Base-by-base conservation (phyloP, 2,329 filamentous ascomycete genomes). In the Microthyrium microscopicum region DNA sequence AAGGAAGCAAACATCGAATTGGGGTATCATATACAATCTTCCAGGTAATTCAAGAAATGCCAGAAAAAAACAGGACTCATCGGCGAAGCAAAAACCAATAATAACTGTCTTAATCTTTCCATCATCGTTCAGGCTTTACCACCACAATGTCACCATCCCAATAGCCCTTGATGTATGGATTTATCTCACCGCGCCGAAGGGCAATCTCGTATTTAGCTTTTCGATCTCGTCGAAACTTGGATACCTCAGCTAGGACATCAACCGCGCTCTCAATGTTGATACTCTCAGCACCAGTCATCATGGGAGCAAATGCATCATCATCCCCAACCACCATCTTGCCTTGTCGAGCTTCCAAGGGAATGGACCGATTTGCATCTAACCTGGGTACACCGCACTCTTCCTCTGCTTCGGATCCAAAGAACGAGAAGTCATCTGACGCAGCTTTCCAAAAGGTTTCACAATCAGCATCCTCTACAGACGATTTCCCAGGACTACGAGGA, bases 111-210 rank as follows among this genome's bases (percentile, higher is more conserved):
- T n/a, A n/a, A n/a, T n/a, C n/a, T n/a, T n/a, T n/a, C n/a, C n/a
- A n/a, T n/a, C n/a, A n/a, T n/a, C n/a, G n/a, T n/a, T n/a, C 22
- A 13, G 51, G 50, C n/a, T 68, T 53, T n/a, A 73, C 53, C 20
- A 74, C 58, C 34, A 66, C 66, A 17, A 75, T 60, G 21, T 68
- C 56, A 5, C 70, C 70, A 20, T 64, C 60, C 70, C 70, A 75
- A 40, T 68, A 60, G 0, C 70, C 70, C 36, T 70, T 64, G 0
- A 70, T 58, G 11, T 50, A 46, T 15, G 50, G 48, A 3, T 57
- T 47, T 19, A 15, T 20, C 12, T 43, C 35, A 11, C 51, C 53
- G 31, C 19, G 15, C 20, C 19, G 15, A 2, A 36, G 4, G 13
- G 45, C 50, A 3, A 47, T 49, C 12, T 64, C 54, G 43, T 64